Conservation (phyloP, 2,329 filamentous ascomycete genomes). For the Cladosporium velox region DNA sequence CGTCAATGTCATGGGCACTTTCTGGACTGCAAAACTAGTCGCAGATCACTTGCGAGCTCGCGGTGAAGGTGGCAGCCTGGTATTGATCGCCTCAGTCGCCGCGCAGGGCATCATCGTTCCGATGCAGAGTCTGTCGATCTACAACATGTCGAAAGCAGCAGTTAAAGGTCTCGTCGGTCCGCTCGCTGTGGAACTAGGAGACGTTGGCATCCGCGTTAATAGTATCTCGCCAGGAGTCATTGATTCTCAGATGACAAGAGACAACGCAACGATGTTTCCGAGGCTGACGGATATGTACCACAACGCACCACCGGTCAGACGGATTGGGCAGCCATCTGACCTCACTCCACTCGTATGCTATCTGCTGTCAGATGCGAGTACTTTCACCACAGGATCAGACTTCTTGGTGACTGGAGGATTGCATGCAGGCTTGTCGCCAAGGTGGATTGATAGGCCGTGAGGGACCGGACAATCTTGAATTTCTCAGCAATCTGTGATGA, state of each 20-base stretch:
- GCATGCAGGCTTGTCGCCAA: conserved; percentile 20
- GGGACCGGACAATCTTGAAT: too few relatives aligned
- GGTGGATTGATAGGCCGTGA: conserved; percentile 13
- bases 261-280: conserved; percentile 14
- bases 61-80: conserved; percentile 39
- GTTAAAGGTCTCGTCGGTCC: conserved; percentile 33
- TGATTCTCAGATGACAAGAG: conserved; percentile 26
- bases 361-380: conserved; percentile 22
- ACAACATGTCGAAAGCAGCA: conserved; percentile 37
- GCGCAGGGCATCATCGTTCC: conserved; percentile 36
- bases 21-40: conserved; percentile 38
- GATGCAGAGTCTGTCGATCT: conserved; percentile 38
- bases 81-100: conserved; percentile 41
- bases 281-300: conserved; percentile 23
- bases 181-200: conserved; percentile 26
- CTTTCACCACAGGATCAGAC: conserved; percentile 23
- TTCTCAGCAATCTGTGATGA: background rate
- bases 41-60: conserved; percentile 38
- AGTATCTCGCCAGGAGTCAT: conserved; percentile 30
- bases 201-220: conserved; percentile 31
- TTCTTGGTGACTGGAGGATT: conserved; percentile 23
- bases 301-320: conserved; percentile 19
- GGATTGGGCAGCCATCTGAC: conserved; percentile 22
- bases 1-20: conserved; percentile 43
- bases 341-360: conserved; percentile 22